A percentile compares a stretch with the other conserved stretches of the same genome.
phyloP scores from a whole-genome alignment of 1,284 basidiomycete genomes.

The Rhizoctonia solani region DNA sequence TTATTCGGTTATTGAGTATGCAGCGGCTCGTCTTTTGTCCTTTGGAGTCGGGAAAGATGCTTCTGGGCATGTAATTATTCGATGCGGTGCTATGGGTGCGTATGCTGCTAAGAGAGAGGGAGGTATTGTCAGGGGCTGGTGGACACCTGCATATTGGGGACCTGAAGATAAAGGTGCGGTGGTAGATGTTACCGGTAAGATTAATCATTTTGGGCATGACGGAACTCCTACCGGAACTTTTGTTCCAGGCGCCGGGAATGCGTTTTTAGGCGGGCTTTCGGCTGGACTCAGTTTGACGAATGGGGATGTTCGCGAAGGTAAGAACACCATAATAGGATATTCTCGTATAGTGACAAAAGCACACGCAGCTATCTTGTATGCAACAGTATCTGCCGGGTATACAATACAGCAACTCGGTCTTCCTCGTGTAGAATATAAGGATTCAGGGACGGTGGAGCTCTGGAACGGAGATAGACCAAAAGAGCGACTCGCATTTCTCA shows the following conservation, averaged over 20 bases:
- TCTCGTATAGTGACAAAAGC: too few relatives aligned
- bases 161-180: slow-evolving; percentile 52
- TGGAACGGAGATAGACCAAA: slow-evolving; percentile 75
- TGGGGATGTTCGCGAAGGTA: slow-evolving; percentile 69
- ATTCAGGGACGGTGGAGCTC: slow-evolving; percentile 45
- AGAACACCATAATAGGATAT: not conserved
- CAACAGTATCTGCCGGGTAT: slow-evolving; percentile 79
- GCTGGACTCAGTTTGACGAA: slow-evolving; percentile 66
- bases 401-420: slow-evolving; percentile 81
- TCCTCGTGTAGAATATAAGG: slow-evolving; percentile 51
- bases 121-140: slow-evolving; percentile 51
- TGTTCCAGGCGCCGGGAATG: slow-evolving; percentile 77
- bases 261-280: slow-evolving; percentile 81
- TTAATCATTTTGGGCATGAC: slow-evolving; percentile 12
- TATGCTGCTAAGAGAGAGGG: slow-evolving; percentile 57
- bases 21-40: slow-evolving; percentile 60
- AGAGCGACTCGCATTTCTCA: slow-evolving; percentile 58
- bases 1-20: slow-evolving; percentile 60
- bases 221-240: not conserved
- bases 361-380: slow-evolving; percentile 74
- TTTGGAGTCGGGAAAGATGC: slow-evolving; percentile 58
- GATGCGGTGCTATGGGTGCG: slow-evolving; percentile 76
- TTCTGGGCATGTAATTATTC: slow-evolving; percentile 67
- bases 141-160: slow-evolving; percentile 81
- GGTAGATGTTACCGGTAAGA: slow-evolving; percentile 80